phyloP scores from a whole-genome alignment of 495 filamentous ascomycete genomes.

The Alectoria sarmentosa region DNA sequence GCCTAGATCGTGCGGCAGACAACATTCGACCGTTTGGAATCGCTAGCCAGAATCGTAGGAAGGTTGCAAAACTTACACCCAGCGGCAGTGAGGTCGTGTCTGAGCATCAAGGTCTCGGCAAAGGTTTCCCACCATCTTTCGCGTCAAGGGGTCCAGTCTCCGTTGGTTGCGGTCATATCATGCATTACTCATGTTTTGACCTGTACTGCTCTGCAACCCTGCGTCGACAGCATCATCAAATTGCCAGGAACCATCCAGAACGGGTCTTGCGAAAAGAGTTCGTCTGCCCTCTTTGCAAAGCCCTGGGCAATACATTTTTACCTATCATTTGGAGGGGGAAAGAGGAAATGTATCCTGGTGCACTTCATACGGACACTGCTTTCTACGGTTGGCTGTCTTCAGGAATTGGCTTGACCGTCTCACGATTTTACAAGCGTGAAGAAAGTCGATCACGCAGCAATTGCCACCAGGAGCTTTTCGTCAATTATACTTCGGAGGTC shows the following conservation, averaged over 20 bases:
- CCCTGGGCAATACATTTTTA: slow-evolving; percentile 89
- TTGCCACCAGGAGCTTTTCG: slow-evolving; percentile 52
- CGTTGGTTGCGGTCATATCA: slow-evolving; percentile 92
- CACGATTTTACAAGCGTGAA: slow-evolving; percentile 36
- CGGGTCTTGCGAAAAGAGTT: slow-evolving; percentile 71
- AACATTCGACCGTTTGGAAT: slow-evolving; percentile 81
- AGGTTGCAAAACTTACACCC: slow-evolving; percentile 65
- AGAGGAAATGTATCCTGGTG: slow-evolving; percentile 68
- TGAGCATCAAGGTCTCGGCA: slow-evolving; percentile 77
- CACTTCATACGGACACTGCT: slow-evolving; percentile 46
- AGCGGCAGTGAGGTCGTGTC: slow-evolving; percentile 60
- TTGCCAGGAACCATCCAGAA: slow-evolving; percentile 89
- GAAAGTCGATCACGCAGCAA: slow-evolving; percentile 30
- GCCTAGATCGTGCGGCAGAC: slow-evolving; percentile 77
- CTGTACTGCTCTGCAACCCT: slow-evolving; percentile 75
- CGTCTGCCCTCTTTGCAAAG: slow-evolving; percentile 96
- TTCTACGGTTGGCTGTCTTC: slow-evolving; percentile 61
- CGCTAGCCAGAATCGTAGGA: slow-evolving; percentile 72
- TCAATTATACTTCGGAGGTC: slow-evolving; percentile 51
- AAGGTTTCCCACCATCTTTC: slow-evolving; percentile 69
- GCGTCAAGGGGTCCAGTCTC: slow-evolving; percentile 72
- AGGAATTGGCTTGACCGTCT: slow-evolving; percentile 35
- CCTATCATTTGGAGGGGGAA: slow-evolving; percentile 95
- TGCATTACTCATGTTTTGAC: slow-evolving; percentile 97
- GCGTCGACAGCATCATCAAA: slow-evolving; percentile 79